Evolutionary conservation across 208 protist species (phyloP).

Genomic region (Crithidia acanthocephali): DNA sequence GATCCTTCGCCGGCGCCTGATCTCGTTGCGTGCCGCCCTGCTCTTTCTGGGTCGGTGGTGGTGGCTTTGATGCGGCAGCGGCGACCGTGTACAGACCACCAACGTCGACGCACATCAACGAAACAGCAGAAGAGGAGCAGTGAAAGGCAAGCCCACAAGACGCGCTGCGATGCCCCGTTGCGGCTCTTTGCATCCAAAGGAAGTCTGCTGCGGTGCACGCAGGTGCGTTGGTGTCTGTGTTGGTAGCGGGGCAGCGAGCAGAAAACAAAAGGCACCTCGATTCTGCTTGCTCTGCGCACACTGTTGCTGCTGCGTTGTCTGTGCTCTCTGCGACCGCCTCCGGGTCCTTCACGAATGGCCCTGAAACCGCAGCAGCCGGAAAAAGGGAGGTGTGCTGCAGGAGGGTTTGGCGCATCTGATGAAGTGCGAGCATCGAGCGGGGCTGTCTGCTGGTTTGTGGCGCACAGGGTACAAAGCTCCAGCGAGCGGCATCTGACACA

Average conservation of each 20-base stretch:
- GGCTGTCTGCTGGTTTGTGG: too few relatives aligned
- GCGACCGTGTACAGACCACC: slow-evolving; percentile 23
- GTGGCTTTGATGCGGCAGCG: not conserved
- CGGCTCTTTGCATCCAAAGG: not conserved
- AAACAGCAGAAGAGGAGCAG: not conserved
- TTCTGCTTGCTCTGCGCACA: not conserved
- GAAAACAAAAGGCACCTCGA: not conserved
- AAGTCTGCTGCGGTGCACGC: not conserved
- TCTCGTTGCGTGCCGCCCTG: not conserved
- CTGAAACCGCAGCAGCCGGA: too few relatives aligned
- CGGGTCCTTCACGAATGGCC: too few relatives aligned
- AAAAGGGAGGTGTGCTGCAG: too few relatives aligned
- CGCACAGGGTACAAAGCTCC: too few relatives aligned
- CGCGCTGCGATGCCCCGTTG: not conserved
- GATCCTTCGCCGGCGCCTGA: not conserved
- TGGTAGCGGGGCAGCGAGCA: not conserved
- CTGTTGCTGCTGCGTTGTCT: too few relatives aligned
- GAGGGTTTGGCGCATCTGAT: too few relatives aligned
- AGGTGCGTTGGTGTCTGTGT: not conserved
- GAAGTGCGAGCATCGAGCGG: too few relatives aligned
- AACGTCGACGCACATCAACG: slow-evolving; percentile 27
- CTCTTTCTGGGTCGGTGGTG: not conserved
- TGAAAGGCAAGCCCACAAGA: not conserved
- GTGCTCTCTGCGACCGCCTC: too few relatives aligned
- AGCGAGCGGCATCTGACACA: too few relatives aligned